phyloP scores from a whole-genome alignment of 2,329 filamentous ascomycete species.

The Claviceps sp. region DNA sequence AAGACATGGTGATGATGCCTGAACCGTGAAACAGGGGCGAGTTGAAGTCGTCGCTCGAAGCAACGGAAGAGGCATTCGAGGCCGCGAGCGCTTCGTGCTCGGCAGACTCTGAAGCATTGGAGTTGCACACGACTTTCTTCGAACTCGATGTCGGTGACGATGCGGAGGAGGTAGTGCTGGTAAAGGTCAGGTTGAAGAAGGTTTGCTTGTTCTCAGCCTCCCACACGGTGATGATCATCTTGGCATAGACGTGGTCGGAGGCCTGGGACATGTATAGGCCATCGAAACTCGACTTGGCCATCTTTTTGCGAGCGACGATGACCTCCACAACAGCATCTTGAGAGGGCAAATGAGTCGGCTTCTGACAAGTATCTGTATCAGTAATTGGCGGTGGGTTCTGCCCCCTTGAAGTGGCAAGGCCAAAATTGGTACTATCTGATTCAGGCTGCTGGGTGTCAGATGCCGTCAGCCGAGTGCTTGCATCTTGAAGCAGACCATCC shows the following conservation, averaged over 20 bases:
- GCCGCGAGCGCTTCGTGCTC: slow-evolving; percentile 30
- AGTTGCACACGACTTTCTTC: slow-evolving; percentile 25
- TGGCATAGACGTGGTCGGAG: slow-evolving; percentile 41
- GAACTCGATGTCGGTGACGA: slow-evolving; percentile 16
- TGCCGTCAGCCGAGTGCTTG: slow-evolving; percentile 18
- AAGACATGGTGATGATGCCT: slow-evolving; percentile 35
- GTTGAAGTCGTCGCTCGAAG: slow-evolving; percentile 33
- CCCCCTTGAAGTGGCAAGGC: slow-evolving; percentile 25
- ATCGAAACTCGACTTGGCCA: slow-evolving; percentile 26
- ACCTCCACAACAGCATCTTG: slow-evolving; percentile 57
- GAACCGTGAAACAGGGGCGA: slow-evolving; percentile 39
- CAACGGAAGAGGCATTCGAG: slow-evolving; percentile 32
- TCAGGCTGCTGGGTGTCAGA: slow-evolving; percentile 11
- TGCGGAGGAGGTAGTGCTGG: slow-evolving; percentile 35
- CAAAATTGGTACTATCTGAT: slow-evolving; percentile 13
- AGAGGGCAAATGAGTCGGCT: slow-evolving; percentile 16
- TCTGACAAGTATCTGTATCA: slow-evolving; percentile 20
- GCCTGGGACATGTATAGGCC: slow-evolving; percentile 21
- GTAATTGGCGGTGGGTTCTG: slow-evolving; percentile 6
- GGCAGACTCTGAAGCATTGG: slow-evolving; percentile 29
- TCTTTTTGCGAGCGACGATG: slow-evolving; percentile 40
- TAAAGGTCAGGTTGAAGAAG: slow-evolving; percentile 66
- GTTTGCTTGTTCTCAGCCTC: slow-evolving; percentile 50
- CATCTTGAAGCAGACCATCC: slow-evolving; percentile 35
- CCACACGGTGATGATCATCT: slow-evolving; percentile 69